phyloP scores from a whole-genome alignment of 345 rosid species.

The Carallia pectinifolia region DNA sequence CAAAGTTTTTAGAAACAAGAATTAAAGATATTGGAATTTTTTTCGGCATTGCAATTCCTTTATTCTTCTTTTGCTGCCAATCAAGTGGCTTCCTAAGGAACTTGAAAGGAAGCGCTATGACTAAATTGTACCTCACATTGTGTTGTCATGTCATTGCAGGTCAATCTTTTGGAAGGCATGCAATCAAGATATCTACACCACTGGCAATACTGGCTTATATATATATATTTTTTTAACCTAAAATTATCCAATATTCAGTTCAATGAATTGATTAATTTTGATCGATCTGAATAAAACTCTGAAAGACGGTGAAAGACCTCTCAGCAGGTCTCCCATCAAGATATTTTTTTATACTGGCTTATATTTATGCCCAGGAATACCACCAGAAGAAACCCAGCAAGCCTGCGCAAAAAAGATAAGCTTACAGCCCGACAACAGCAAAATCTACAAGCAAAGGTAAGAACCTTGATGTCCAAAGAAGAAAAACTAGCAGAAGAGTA shows the following conservation, averaged over 20 bases:
- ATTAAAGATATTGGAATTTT: too few relatives aligned
- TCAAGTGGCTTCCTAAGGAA: not conserved
- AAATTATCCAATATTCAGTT: too few relatives aligned
- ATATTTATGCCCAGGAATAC: conserved; percentile 47
- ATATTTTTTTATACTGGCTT: conserved; percentile 56
- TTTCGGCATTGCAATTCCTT: not conserved
- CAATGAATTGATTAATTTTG: too few relatives aligned
- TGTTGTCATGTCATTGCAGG: conserved; percentile 59
- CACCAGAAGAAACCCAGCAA: conserved; percentile 49
- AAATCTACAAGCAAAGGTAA: not conserved
- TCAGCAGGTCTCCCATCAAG: conserved; percentile 48
- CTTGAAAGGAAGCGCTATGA: conserved; percentile 1
- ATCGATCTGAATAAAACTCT: too few relatives aligned
- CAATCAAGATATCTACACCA: too few relatives aligned
- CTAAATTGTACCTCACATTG: conserved; percentile 59
- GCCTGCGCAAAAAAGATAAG: conserved; percentile 30
- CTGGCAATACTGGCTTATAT: too few relatives aligned
- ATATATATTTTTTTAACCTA: too few relatives aligned
- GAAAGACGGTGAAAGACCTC: too few relatives aligned
- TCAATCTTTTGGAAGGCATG: conserved; percentile 52
- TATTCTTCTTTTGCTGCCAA: not conserved
- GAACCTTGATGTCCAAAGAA: not conserved
- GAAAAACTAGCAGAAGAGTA: conserved; percentile 51
- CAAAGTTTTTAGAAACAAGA: too few relatives aligned
- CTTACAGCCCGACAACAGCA: conserved; percentile 2